Evolutionary conservation across 305 asterid species (phyloP), one percentile per base, ranked within the genome.

Genomic region (Fraxinus platypoda): DNA sequence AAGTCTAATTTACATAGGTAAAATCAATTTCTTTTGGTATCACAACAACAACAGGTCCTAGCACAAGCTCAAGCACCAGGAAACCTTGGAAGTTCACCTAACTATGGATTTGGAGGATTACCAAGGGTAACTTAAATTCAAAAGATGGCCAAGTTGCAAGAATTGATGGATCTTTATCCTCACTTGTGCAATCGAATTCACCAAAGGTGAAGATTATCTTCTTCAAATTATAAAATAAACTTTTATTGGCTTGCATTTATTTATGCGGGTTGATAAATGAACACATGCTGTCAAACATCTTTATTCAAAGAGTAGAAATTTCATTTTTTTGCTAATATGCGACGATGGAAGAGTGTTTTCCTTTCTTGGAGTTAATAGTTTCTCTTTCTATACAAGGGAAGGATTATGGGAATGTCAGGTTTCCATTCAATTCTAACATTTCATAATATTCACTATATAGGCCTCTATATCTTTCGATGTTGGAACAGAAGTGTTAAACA

Each of bases 1-100:
- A 97, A 93, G 86, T 93, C 98, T 78, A 92, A 90, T 87, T 77
- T 93, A 82, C 97, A 91, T n/a, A n/a, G n/a, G n/a, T n/a, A n/a
- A n/a, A n/a, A n/a, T n/a, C 99, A 94, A 91, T 88, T 91, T 85
- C 87, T 91, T 76, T 82, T 92, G 91, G 90, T 98, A 31, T 31
- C 34, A 31, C 34, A 31, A 31, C 34, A 31, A 31, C 34, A 31
- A 0, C 3, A 31, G 34, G 34, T 31, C 34, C 34, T 31, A 31
- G 4, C 34, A 31, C 34, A 31, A 31, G 97, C 97, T 75, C 99
- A 94, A 88, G 90, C 94, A 43, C 98, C 92, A 82, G 98, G 97
- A 76, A 93, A 83, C 90, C 89, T 94, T 83, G 97, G 93, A 86
- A 92, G 88, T 84, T 90, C 97, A 31, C 84, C 92, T 35, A 92